Base-by-base conservation (phyloP, 805 yeast genomes). In the Ogataea corticis region DNA sequence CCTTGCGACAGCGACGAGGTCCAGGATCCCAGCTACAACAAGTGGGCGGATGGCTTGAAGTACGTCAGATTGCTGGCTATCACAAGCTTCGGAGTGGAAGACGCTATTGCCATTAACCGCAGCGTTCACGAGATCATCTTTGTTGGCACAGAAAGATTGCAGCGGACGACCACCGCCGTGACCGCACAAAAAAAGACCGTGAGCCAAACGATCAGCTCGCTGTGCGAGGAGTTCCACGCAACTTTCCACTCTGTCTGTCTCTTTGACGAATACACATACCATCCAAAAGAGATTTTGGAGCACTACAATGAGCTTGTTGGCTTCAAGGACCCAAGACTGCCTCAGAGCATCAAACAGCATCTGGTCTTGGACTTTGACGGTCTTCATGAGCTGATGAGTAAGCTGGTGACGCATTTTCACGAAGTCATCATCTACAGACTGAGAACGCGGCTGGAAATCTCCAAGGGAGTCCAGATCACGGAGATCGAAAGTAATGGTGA, bases 211-310 rank as follows among this genome's bases (percentile, higher is more conserved):
- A 41, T 59, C 4, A 23, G 40, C 6, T n/a, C 35, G 0, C 18
- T 62, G 1, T 57, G 63, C 36, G 28, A 49, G 2, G 39, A 48
- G 13, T 54, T 41, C 30, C 41, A 49, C 16, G 55, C 60, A 2
- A 45, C 51, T 5, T 60, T 63, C 35, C 56, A 51, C 14, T 45
- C 52, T 7, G 45, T 63, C 6, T 46, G 59, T 4, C 38, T 64
- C 7, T 53, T 57, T 18, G 67, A 64, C 49, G 68, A 64, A 33
- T 61, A 53, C 33, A 46, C 33, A 15, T 58, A 50, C 45, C 42
- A 35, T 12, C 54, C 62, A 3, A 19, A 13, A n/a, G 58, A 61
- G 28, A 28, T 61, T 2, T 7, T 55, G 3, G 30, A 36, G 6
- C 58, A 61, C 46, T 49, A 49, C 35, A 19, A 48, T 12, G 43